Conservation (phyloP, 352 stramenopile genomes). For the Elongisporangium anandrum region DNA sequence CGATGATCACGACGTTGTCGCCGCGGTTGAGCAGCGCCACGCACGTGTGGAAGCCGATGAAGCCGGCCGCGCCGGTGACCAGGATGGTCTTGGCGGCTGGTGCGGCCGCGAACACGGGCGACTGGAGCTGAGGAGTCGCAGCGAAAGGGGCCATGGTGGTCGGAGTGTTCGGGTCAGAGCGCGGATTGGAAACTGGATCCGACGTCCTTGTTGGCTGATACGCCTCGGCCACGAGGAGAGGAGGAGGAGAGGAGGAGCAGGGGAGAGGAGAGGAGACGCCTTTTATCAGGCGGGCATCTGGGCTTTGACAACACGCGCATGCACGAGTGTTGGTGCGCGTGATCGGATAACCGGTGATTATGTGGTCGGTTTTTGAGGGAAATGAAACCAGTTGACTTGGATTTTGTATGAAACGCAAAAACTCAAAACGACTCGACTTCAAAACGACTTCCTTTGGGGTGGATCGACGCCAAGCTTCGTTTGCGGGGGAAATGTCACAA, state of each 20-base stretch:
- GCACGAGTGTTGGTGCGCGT: not conserved
- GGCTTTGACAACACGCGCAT: not conserved
- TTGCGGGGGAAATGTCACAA: not conserved
- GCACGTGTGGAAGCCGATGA: slow-evolving; percentile 96
- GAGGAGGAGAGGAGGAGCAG: not conserved
- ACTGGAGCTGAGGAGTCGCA: not conserved
- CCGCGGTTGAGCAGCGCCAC: slow-evolving; percentile 81
- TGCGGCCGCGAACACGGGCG: not conserved
- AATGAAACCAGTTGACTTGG: not conserved
- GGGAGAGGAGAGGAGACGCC: not conserved
- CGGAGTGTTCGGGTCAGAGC: not conserved
- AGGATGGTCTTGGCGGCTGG: slow-evolving; percentile 7
- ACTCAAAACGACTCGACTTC: not conserved
- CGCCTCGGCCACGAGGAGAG: not conserved
- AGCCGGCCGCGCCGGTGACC: slow-evolving; percentile 94
- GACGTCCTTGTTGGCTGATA: not conserved
- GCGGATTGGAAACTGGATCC: not conserved
- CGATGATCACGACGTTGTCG: slow-evolving; percentile 94
- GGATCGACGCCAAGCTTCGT: not conserved
- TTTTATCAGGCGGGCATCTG: not conserved
- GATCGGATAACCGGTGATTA: not conserved
- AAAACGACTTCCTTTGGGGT: no score
- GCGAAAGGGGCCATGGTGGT: not conserved
- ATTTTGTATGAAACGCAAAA: not conserved
- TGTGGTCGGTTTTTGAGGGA: not conserved